A percentile compares a stretch with the other conserved stretches of the same genome.
Conservation (phyloP, 441 rosid genomes). For the Iberis amara region DNA sequence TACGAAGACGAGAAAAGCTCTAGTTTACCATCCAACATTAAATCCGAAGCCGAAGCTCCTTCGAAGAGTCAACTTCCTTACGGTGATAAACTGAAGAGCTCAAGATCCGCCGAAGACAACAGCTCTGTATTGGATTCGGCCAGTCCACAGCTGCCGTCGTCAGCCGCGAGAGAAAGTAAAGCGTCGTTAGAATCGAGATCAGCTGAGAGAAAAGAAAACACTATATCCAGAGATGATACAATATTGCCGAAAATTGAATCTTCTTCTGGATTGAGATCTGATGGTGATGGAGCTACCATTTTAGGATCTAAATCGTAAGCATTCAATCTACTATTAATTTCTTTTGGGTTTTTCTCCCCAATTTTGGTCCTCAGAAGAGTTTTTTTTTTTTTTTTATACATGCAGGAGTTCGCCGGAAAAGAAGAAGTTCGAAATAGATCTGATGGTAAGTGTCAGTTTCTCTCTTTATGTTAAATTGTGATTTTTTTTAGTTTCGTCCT, state of each 20-base stretch:
- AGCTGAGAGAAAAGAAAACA: constrained; percentile 37
- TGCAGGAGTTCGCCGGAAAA: constrained; percentile 49
- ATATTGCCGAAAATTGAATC: constrained; percentile 57
- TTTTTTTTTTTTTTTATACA: constrained; percentile 10
- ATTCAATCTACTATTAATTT: background rate
- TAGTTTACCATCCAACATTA: constrained; percentile 38
- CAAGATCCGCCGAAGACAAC: constrained; percentile 49
- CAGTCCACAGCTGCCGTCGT: constrained; percentile 19
- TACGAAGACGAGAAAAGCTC: constrained; percentile 71
- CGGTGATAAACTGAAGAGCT: constrained; percentile 40
- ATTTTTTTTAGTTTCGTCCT: background rate
- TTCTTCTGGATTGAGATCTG: constrained; percentile 40
- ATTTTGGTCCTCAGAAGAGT: constrained; percentile 2
- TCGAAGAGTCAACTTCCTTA: constrained; percentile 41
- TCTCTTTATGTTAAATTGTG: background rate
- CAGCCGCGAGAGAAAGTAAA: constrained; percentile 32
- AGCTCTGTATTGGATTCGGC: constrained; percentile 35
- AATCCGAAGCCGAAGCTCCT: constrained; percentile 51
- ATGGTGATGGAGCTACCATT: constrained; percentile 39
- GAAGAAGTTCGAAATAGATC: constrained; percentile 92
- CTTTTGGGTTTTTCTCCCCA: background rate
- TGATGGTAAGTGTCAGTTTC: constrained; percentile 62
- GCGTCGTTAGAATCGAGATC: constrained; percentile 38
- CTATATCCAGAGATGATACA: constrained; percentile 26
- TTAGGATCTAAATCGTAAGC: constrained; percentile 45